Evolutionary conservation across 2,329 filamentous ascomycete genomes (phyloP).

Genomic region (Basipetospora chlamydospora): DNA sequence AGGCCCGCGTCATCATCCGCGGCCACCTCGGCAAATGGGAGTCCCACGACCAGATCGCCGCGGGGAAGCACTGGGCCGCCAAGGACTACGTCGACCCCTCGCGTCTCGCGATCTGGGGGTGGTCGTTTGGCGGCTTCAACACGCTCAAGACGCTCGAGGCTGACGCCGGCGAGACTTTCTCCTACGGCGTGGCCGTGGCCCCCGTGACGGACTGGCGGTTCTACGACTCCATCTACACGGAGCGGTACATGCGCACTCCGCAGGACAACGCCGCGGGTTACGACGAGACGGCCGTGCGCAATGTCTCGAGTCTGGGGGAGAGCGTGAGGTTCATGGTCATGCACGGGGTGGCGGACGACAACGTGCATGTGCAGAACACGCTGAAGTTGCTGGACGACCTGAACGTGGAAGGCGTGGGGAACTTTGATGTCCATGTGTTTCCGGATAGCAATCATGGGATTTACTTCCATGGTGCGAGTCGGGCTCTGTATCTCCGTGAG

Average conservation of each 20-base stretch:
- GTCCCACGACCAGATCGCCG: slow-evolving; percentile 78
- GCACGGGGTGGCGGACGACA: slow-evolving; percentile 94
- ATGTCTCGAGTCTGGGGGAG: slow-evolving; percentile 55
- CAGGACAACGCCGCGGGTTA: slow-evolving; percentile 71
- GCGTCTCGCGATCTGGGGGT: slow-evolving; percentile 90
- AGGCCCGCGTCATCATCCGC: slow-evolving; percentile 67
- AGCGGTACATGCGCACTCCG: slow-evolving; percentile 94
- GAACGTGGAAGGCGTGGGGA: slow-evolving; percentile 67
- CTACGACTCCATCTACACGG: slow-evolving; percentile 89
- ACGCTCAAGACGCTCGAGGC: slow-evolving; percentile 88
- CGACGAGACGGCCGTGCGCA: slow-evolving; percentile 54
- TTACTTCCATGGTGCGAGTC: slow-evolving; percentile 84
- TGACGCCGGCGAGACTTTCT: slow-evolving; percentile 80
- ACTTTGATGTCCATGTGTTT: slow-evolving; percentile 94
- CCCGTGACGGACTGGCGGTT: slow-evolving; percentile 97
- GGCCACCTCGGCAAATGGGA: slow-evolving; percentile 77
- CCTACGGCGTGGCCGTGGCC: slow-evolving; percentile 94
- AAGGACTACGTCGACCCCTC: slow-evolving; percentile 72
- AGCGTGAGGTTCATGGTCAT: slow-evolving; percentile 87
- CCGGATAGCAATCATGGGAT: slow-evolving; percentile 94
- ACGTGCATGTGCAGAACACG: slow-evolving; percentile 94
- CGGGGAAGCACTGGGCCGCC: slow-evolving; percentile 68
- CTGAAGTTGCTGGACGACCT: slow-evolving; percentile 75
- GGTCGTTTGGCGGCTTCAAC: slow-evolving; percentile 94
- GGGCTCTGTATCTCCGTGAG: slow-evolving; percentile 86